phyloP scores from a whole-genome alignment of 345 rosid genomes.

The Brassica rapa region DNA sequence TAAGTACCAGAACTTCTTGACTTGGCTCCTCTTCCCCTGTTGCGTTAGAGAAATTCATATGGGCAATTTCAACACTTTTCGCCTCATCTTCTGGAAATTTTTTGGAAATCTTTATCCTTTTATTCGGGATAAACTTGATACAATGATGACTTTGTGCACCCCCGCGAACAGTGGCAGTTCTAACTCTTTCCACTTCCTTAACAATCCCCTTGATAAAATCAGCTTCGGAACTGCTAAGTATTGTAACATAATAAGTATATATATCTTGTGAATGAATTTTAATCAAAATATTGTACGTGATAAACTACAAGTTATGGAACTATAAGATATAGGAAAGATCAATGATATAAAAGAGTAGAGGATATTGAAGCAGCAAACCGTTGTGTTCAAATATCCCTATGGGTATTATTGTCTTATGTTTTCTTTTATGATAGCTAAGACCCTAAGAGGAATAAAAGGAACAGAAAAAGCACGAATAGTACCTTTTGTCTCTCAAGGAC shows the following conservation, averaged over 20 bases:
- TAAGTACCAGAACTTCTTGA: background rate
- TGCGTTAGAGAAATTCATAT: background rate
- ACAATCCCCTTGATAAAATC: background rate
- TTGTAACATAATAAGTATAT: background rate
- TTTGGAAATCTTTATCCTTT: background rate
- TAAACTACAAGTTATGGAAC: background rate
- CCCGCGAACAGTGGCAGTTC: background rate
- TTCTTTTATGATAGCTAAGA: background rate
- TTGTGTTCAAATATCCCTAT: background rate
- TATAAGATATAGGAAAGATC: background rate
- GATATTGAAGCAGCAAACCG: background rate
- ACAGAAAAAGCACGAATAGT: background rate
- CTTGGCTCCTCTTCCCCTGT: background rate
- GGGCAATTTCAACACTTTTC: background rate
- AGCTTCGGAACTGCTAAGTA: conserved; percentile 1
- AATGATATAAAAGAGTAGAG: background rate
- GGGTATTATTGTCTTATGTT: background rate
- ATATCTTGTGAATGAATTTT: background rate
- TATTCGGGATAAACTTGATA: background rate
- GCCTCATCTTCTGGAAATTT: background rate
- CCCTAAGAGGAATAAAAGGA: background rate
- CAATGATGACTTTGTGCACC: background rate
- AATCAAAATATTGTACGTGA: background rate
- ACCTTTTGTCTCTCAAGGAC: conserved; percentile 2
- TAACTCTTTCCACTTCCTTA: background rate